Evolutionary conservation across 179 eudicot genomes (phyloP).

Genomic region (Drosera spatulata): DNA sequence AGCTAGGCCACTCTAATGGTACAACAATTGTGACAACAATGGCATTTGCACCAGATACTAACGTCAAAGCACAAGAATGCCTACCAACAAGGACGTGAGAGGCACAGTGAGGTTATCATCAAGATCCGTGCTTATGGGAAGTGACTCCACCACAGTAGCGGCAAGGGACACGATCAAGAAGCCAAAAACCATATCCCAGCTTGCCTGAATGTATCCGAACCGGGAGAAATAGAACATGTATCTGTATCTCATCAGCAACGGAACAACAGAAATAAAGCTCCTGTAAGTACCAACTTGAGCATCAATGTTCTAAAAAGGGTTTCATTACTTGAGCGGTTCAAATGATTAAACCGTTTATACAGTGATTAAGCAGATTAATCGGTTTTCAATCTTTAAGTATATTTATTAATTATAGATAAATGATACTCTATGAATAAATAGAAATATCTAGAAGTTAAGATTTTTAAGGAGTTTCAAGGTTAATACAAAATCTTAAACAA

Average conservation of each 20-base stretch:
- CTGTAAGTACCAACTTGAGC: too few species aligned
- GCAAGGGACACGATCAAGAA: slow-evolving; percentile 57
- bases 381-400: too few species aligned
- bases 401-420: too few species aligned
- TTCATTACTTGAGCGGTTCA: too few species aligned
- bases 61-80: slow-evolving; percentile 48
- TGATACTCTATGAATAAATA: too few species aligned
- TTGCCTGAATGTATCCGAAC: slow-evolving; percentile 60
- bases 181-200: slow-evolving; percentile 47
- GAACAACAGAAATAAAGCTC: background rate
- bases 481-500: too few species aligned
- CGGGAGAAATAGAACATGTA: slow-evolving; percentile 64
- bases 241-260: slow-evolving; percentile 30
- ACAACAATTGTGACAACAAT: background rate
- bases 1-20: background rate
- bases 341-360: too few species aligned
- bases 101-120: slow-evolving; percentile 92
- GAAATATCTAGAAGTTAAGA: too few species aligned
- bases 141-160: slow-evolving; percentile 74
- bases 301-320: too few species aligned
- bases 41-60: background rate
- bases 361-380: too few species aligned
- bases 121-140: slow-evolving; percentile 60
- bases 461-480: too few species aligned
- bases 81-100: slow-evolving; percentile 48